Evolutionary conservation across 805 yeast species (phyloP), one percentile per base, ranked within the genome.

Genomic region (Pichia ethanolica): DNA sequence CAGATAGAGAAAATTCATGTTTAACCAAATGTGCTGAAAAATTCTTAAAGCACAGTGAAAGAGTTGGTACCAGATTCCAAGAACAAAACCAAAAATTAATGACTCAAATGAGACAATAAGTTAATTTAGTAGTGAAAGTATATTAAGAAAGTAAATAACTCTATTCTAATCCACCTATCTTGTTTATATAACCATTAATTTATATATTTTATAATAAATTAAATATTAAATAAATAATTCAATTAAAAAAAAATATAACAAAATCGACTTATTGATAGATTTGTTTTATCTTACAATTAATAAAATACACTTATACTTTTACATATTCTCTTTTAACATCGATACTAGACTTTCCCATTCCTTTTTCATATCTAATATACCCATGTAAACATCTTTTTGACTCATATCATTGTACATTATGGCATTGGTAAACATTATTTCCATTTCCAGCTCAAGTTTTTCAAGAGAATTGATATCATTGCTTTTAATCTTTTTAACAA

Each of bases 1-100:
- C 96, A 54, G 69, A 81, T 62, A 88, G 86, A 74, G 99, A 93
- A 71, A 82, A 81, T 57, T 63, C 81, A 28, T 93, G 99, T 73
- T 79, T 93, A 54, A 74, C 81, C 75, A 86, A 86, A 70, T 93
- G 99, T 70, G 85, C 97, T 45, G 98, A 91, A 71, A 93, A 93
- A 77, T 93, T 93, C 81, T 79, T 93, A 74, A 93, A 93, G 69
- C 98, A 91, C 76, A 82, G 91, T 70, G 99, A 93, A 74, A 84
- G 99, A 69, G 96, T 93, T 50, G 99, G 99, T 42, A 91, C 86
- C 71, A 83, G 98, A 73, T 93, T 93, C 91, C 98, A 91, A 73
- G 99, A 91, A 67, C 97, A 91, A 71, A 93, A 93, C 78, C 73
- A 66, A 53, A 48, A 82, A 56, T 71, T 86, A 74, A 83, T 85